Conservation (phyloP, 192 early-diverging fungal genomes). For the Jimgerdemannia flammicorona region DNA sequence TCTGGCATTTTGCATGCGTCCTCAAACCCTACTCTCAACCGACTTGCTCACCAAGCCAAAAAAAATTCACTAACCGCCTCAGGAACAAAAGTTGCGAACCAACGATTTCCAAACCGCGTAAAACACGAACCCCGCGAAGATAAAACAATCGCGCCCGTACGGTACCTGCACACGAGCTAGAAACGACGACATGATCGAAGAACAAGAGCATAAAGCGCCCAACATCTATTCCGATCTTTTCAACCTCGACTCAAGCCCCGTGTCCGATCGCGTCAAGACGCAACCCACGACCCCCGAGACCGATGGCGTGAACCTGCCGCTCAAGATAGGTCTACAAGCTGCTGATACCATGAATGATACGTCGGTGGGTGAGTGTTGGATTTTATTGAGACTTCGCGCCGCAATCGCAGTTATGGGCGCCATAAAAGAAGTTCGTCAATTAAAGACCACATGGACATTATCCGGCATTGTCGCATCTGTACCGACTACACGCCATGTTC, state of each 20-base stretch:
- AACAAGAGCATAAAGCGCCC: neutral
- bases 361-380: too few species aligned
- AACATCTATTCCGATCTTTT: neutral
- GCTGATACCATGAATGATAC: too few species aligned
- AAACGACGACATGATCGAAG: neutral
- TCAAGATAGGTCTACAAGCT: too few species aligned
- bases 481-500: too few species aligned
- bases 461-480: too few species aligned
- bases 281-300: neutral
- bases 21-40: too few species aligned
- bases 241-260: neutral
- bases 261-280: neutral
- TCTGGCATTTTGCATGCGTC: too few species aligned
- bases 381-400: too few species aligned
- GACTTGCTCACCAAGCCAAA: too few species aligned
- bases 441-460: too few species aligned
- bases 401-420: too few species aligned
- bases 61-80: neutral
- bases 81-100: neutral
- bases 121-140: neutral
- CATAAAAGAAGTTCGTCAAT: too few species aligned
- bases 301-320: neutral
- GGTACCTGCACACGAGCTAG: neutral
- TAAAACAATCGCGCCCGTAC: neutral
- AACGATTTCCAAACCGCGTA: neutral